These are phyloP conservation scores for Epicoccum nigrum DNA, from an alignment of 2,329 filamentous ascomycete species.

Conservation along the genomic window DNA sequence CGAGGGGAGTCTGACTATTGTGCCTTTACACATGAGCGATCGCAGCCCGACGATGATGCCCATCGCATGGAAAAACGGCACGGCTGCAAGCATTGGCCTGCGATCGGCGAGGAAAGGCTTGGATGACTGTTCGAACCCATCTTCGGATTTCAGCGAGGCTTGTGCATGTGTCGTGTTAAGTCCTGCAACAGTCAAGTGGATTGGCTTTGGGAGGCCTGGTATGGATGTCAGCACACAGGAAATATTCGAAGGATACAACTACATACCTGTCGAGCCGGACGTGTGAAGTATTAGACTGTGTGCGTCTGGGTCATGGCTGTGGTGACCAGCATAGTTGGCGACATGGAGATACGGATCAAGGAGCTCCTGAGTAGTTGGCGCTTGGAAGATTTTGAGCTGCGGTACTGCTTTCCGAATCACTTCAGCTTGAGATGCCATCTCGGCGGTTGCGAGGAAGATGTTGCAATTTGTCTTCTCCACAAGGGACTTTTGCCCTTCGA, in stretches of 20 bases:
- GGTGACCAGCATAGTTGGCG: background rate
- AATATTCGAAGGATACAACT: rapidly evolving
- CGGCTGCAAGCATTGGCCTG: conserved; percentile 12
- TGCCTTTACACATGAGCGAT: conserved; percentile 8
- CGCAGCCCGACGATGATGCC: conserved; percentile 10
- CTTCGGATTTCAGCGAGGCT: conserved; percentile 2
- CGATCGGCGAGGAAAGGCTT: conserved; percentile 4
- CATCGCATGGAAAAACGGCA: conserved; percentile 18
- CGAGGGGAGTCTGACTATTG: conserved; percentile 9
- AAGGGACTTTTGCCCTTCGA: conserved; percentile 7
- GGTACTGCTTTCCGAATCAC: background rate
- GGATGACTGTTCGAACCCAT: background rate
- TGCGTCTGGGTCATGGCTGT: background rate
- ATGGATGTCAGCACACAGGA: background rate
- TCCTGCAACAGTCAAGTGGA: conserved; percentile 5
- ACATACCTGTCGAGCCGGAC: conserved; percentile 11
- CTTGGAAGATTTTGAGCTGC: background rate
- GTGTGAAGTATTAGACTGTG: conserved; percentile 8
- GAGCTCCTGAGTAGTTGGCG: conserved; percentile 7
- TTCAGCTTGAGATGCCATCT: conserved; percentile 1
- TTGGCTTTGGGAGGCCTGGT: conserved; percentile 11
- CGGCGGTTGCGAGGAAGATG: conserved; percentile 5
- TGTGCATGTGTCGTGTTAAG: background rate
- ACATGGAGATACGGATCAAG: background rate
- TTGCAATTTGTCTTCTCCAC: conserved; percentile 7